Percentiles rank a stretch among this genome's conserved stretches.
Evolutionary conservation across 2,329 filamentous ascomycete genomes (phyloP).

Genomic region (Cytospora chrysosperma): DNA sequence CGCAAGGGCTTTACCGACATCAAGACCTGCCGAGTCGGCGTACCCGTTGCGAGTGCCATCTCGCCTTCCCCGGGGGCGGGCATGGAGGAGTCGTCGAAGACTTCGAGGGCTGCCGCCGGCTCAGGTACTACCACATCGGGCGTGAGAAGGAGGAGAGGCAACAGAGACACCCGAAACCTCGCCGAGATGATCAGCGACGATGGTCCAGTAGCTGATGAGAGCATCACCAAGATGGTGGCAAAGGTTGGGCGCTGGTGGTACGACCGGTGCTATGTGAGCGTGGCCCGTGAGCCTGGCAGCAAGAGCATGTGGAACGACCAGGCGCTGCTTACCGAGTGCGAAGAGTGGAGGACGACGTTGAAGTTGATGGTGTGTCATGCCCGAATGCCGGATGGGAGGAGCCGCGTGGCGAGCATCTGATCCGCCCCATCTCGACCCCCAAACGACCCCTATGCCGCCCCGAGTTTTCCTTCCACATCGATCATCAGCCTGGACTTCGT

Average conservation of each 20-base stretch:
- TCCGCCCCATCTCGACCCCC: neutral
- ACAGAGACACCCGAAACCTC: slow-evolving; percentile 54
- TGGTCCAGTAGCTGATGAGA: slow-evolving; percentile 71
- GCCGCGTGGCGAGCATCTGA: slow-evolving; percentile 49
- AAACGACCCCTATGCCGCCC: too few relatives aligned
- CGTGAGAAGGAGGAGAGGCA: slow-evolving; percentile 28
- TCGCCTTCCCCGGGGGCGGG: slow-evolving; percentile 29
- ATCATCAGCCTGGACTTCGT: neutral
- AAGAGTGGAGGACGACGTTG: slow-evolving; percentile 81
- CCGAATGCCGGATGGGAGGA: slow-evolving; percentile 65
- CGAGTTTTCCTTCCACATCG: neutral
- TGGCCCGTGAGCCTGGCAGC: slow-evolving; percentile 49
- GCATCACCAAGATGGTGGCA: slow-evolving; percentile 88
- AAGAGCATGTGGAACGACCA: slow-evolving; percentile 77
- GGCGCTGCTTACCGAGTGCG: slow-evolving; percentile 76
- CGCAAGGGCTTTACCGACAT: slow-evolving; percentile 69
- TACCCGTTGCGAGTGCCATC: slow-evolving; percentile 64
- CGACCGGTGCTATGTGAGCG: slow-evolving; percentile 81
- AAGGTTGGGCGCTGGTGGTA: slow-evolving; percentile 97
- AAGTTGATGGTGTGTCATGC: slow-evolving; percentile 91
- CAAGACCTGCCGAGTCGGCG: slow-evolving; percentile 74
- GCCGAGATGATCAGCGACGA: slow-evolving; percentile 73
- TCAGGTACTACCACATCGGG: neutral
- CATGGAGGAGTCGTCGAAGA: slow-evolving; percentile 29
- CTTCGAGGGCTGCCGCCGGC: slow-evolving; percentile 29